Evolutionary conservation across 139 green algal species (phyloP).

Genomic region (Spirogloea muscicola): DNA sequence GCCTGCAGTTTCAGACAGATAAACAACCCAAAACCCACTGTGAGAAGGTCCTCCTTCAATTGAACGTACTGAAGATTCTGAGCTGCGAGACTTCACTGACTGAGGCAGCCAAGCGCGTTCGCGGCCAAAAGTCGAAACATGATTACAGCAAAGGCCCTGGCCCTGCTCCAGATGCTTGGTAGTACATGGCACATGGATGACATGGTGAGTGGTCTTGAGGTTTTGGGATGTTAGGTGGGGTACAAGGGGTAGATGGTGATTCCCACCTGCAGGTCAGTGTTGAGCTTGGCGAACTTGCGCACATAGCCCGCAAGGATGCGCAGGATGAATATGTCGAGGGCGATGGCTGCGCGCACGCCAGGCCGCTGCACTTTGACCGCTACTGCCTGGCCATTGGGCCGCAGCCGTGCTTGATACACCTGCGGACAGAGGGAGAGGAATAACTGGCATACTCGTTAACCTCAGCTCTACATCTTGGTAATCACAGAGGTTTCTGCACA

Average conservation of each 20-base stretch:
- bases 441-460: too few relatives aligned
- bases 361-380: slow-evolving; percentile 95
- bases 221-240: not conserved
- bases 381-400: slow-evolving; percentile 71
- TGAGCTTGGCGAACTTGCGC: slow-evolving; percentile 1
- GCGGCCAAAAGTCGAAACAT: too few relatives aligned
- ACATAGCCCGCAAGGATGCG: slow-evolving; percentile 5
- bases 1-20: slow-evolving; percentile 4
- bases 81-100: too few relatives aligned
- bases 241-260: not conserved
- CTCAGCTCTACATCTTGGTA: too few relatives aligned
- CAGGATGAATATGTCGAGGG: slow-evolving; percentile 85
- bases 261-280: slow-evolving; percentile 25
- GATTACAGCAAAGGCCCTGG: too few relatives aligned
- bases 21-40: not conserved
- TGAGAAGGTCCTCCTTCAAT: not conserved
- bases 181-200: too few relatives aligned
- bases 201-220: too few relatives aligned
- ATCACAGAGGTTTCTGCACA: not conserved
- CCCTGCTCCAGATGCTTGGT: too few relatives aligned
- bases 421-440: slow-evolving; percentile 59
- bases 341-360: slow-evolving; percentile 83
- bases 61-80: too few relatives aligned
- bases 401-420: slow-evolving; percentile 47
- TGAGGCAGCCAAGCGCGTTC: too few relatives aligned